Conservation (phyloP, 106 monocot genomes). For the Cymbidium sinense region DNA sequence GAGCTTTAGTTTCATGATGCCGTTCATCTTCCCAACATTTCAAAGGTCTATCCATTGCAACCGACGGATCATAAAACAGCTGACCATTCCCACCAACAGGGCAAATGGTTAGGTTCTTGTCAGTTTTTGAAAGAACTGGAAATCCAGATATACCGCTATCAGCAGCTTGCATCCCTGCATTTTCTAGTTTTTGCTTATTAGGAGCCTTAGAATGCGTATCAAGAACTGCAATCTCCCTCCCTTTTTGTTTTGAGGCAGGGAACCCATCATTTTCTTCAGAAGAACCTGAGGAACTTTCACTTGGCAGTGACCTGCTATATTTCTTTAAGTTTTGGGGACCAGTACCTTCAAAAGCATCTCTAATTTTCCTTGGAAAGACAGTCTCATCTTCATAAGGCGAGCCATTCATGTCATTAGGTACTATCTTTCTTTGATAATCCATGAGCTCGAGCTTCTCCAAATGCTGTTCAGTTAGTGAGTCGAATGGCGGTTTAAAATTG, state of each 20-base stretch:
- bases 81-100: constrained; percentile 26
- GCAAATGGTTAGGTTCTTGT: constrained; percentile 39
- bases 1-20: constrained; percentile 23
- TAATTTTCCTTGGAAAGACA: constrained; percentile 17
- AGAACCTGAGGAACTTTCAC: constrained; percentile 3
- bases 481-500: background rate
- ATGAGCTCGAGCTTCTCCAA: constrained; percentile 2
- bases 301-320: constrained; percentile 8
- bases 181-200: constrained; percentile 56
- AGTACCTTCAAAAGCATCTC: constrained; percentile 11
- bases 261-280: constrained; percentile 11
- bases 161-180: constrained; percentile 64
- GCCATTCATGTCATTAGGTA: background rate
- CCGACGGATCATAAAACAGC: constrained; percentile 5
- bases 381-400: constrained; percentile 12
- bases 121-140: constrained; percentile 20
- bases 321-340: constrained; percentile 10
- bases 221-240: constrained; percentile 10
- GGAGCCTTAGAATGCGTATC: background rate
- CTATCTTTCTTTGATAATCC: constrained; percentile 8
- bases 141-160: constrained; percentile 34
- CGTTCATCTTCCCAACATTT: constrained; percentile 26
- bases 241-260: background rate
- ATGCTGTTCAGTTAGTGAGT: background rate
- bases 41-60: background rate